Base-by-base conservation (phyloP, 2,329 filamentous ascomycete species). In the Sporothrix pseudoabietina region DNA sequence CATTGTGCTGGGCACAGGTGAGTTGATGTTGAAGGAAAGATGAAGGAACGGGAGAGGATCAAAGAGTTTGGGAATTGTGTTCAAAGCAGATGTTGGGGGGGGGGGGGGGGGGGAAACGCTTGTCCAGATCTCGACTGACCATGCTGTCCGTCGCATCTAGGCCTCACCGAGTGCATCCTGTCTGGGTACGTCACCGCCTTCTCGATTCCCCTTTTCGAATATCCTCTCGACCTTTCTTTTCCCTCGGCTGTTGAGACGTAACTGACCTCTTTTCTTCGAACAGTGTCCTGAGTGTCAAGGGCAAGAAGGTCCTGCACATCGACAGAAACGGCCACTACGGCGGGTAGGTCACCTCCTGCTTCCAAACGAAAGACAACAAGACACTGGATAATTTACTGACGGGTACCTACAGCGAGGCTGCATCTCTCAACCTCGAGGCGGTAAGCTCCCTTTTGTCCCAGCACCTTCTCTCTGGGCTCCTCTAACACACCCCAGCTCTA, bases 281-380 rank as follows among this genome's bases (percentile, higher is more conserved):
- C 79, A 94, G 94, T 84, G 94, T 99, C 75, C 86, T 98, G 82
- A 97, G 94, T 86, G 95, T 98, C 80, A 98, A 98, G 88, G 95
- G 95, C 83, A 95, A 97, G 88, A 98, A 98, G 87, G 96, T 99
- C 81, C 89, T 99, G 77, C 96, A 99, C 86, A 97, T 99, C 82
- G 96, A 98, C 85, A 92, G 94, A 82, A 98, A 98, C 82, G 94
- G 97, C 83, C 94, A 98, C 87, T 98, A 98, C 81, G 96, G 96
- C 88, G 96, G 94, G 94, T 97, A 86, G 80, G 92, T 87, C 47
- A 71, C 0, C 22, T 16, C 22, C 10, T 14, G 19, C 6, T 44
- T 3, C 16, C 6, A 32, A 63, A 12, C 9, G 55, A 16, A 61
- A 6, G 41, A 32, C 16, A 9, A 41, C 66, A 30, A n/a, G 16